phyloP scores from a whole-genome alignment of 2,329 filamentous ascomycete genomes.

The Aspergillus sclerotialis region DNA sequence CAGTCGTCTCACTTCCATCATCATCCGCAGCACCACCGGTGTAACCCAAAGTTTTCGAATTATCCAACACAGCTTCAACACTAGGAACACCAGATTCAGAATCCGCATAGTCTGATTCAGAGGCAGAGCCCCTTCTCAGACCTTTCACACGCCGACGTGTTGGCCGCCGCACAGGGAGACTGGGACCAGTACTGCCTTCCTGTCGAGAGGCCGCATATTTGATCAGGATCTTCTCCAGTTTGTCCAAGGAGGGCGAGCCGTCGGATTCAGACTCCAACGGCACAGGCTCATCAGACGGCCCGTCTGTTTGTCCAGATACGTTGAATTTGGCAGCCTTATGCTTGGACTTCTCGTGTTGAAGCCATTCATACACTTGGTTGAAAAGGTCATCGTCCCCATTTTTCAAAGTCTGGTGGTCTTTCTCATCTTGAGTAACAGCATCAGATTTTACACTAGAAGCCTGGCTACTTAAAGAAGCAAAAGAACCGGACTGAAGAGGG shows the following conservation, averaged over 20 bases:
- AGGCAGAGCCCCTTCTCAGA: slow-evolving; percentile 50
- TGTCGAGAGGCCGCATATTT: slow-evolving; percentile 32
- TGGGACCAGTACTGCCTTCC: slow-evolving; percentile 12
- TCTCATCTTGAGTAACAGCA: slow-evolving; percentile 16
- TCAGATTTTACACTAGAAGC: slow-evolving; percentile 19
- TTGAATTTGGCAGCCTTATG: slow-evolving; percentile 50
- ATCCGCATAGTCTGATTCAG: slow-evolving; percentile 79
- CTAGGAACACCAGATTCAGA: slow-evolving; percentile 75
- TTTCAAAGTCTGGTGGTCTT: slow-evolving; percentile 17
- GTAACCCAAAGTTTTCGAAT: slow-evolving; percentile 80
- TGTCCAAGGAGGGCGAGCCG: slow-evolving; percentile 67
- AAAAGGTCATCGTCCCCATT: slow-evolving; percentile 45
- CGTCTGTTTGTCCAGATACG: slow-evolving; percentile 30
- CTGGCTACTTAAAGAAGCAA: slow-evolving; percentile 20
- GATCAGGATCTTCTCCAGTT: slow-evolving; percentile 64
- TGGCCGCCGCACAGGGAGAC: slow-evolving; percentile 14
- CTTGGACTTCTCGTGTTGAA: slow-evolving; percentile 70
- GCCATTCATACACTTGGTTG: slow-evolving; percentile 73
- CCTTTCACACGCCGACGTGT: slow-evolving; percentile 30
- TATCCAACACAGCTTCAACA: slow-evolving; percentile 80
- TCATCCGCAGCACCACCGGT: slow-evolving; percentile 46
- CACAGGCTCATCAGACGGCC: slow-evolving; percentile 10
- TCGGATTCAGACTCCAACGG: slow-evolving; percentile 49
- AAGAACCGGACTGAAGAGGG: slow-evolving; percentile 7
- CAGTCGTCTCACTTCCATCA: slow-evolving; percentile 38